Percentiles rank a stretch among this genome's conserved stretches.
Conservation (phyloP, 2,329 filamentous ascomycete species). For the Aureobasidium sp. region DNA sequence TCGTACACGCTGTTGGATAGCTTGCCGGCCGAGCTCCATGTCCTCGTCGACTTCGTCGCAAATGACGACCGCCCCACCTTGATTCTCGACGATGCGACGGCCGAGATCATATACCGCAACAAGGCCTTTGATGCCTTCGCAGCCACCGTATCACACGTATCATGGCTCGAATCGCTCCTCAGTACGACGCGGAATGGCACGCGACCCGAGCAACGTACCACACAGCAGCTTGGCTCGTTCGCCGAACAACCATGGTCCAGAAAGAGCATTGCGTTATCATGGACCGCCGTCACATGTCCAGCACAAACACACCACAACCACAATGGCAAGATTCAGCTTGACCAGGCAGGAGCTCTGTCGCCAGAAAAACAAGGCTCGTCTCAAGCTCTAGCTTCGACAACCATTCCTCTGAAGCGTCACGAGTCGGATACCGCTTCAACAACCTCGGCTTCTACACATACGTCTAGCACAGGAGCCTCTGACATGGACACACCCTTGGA, state of each 20-base stretch:
- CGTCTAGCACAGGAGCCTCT: background rate
- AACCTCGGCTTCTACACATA: background rate
- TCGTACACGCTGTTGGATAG: background rate
- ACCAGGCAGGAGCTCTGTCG: too few relatives aligned
- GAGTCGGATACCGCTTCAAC: background rate
- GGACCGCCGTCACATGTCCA: background rate
- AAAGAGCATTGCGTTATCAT: background rate
- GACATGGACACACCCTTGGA: background rate
- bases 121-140: background rate
- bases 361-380: background rate
- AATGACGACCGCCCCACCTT: background rate
- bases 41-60: conserved; percentile 6
- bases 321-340: background rate
- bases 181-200: background rate
- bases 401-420: background rate
- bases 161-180: background rate
- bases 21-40: background rate
- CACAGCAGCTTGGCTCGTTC: background rate
- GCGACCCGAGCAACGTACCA: background rate
- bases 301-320: background rate
- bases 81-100: background rate
- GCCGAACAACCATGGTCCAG: background rate
- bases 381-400: background rate
- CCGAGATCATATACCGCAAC: background rate
- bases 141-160: background rate